Evolutionary conservation across 73 alveolate species (phyloP).

Genomic region (Paramecium primaurelia): DNA sequence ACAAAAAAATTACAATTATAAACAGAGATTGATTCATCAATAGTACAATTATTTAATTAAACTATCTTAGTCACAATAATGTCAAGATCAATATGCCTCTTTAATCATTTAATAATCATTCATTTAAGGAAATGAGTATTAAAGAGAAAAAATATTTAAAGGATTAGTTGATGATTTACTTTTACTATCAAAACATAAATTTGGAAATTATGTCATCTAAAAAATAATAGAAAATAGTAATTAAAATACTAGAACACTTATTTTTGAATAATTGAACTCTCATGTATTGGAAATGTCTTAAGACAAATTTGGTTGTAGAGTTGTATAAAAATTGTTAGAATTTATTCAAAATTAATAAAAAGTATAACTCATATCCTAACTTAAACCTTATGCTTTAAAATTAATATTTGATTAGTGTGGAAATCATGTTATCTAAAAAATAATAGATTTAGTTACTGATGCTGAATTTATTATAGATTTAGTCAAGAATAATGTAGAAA

Average conservation of each 20-base stretch:
- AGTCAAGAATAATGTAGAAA: neutral
- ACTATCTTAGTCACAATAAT: neutral
- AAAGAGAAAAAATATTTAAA: conserved; percentile 19
- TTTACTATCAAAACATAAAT: conserved; percentile 14
- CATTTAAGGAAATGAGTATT: neutral
- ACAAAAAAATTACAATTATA: neutral
- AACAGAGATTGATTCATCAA: neutral
- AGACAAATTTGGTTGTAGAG: conserved; percentile 46
- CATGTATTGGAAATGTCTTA: neutral
- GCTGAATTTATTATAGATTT: conserved; percentile 19
- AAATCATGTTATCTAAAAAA: conserved; percentile 36
- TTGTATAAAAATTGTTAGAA: conserved; percentile 14
- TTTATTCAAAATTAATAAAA: neutral
- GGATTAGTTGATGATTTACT: conserved; percentile 5
- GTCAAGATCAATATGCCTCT: conserved; percentile 42
- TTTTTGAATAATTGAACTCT: neutral
- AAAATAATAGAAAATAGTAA: neutral
- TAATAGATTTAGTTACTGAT: conserved; percentile 12
- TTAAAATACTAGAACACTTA: neutral
- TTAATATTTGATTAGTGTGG: conserved; percentile 41
- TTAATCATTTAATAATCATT: neutral
- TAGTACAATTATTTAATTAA: neutral
- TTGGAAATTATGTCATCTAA: conserved; percentile 42
- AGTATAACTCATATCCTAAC: neutral
- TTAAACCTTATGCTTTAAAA: neutral